Conservation (phyloP, 176 grass and related monocot genomes). For the Oryza meridionalis region DNA sequence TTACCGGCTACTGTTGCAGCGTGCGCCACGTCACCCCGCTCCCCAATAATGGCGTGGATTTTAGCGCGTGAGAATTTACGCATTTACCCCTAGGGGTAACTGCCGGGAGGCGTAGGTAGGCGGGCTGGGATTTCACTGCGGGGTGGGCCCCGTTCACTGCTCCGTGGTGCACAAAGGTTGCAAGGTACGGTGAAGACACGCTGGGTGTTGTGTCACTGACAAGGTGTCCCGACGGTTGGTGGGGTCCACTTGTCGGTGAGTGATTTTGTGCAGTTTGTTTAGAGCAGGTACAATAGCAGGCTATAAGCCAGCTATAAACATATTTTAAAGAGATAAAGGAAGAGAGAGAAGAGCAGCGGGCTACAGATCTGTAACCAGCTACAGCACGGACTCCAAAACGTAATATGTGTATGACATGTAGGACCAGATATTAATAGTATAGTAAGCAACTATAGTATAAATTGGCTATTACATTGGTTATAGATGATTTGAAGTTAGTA, state of each 20-base stretch:
- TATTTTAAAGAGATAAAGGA: too few relatives aligned
- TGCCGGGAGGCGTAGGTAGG: not conserved
- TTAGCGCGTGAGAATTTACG: not conserved
- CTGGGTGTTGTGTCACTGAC: not conserved
- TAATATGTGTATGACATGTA: too few relatives aligned
- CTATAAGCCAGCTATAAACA: too few relatives aligned
- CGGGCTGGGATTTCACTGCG: slow-evolving; percentile 7
- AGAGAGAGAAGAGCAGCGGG: too few relatives aligned
- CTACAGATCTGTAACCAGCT: too few relatives aligned
- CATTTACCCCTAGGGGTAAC: not conserved
- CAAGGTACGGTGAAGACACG: not conserved
- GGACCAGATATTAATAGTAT: too few relatives aligned
- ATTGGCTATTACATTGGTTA: too few relatives aligned
- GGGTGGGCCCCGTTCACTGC: not conserved
- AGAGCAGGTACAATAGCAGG: too few relatives aligned
- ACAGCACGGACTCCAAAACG: too few relatives aligned
- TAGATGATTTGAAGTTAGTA: too few relatives aligned
- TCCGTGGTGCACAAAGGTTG: not conserved
- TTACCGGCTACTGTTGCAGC: not conserved
- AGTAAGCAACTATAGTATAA: too few relatives aligned
- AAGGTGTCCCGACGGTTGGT: not conserved
- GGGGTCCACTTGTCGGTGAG: not conserved
- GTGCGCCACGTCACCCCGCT: not conserved
- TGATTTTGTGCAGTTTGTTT: not conserved
- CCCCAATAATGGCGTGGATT: not conserved